Conservation (phyloP, 306 rosid species). For the Luffa aegyptiaca region DNA sequence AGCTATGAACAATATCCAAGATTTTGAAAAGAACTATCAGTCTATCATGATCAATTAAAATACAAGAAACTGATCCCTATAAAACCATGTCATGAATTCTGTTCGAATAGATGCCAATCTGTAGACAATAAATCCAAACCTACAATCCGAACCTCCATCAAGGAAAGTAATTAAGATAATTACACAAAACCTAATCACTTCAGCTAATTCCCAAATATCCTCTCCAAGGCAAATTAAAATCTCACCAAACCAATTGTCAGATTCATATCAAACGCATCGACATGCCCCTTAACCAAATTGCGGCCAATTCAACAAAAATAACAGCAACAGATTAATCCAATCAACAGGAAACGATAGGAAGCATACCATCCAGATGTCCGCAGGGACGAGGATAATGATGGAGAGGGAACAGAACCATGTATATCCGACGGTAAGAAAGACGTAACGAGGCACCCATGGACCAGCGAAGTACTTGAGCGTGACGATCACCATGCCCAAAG, state of each 20-base stretch:
- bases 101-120: background rate
- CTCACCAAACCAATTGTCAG: background rate
- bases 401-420: slow-evolving; percentile 93
- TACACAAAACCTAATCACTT: background rate
- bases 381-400: slow-evolving; percentile 94
- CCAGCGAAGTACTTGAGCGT: slow-evolving; percentile 81
- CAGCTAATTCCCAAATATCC: background rate
- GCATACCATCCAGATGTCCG: slow-evolving; percentile 91
- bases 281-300: background rate
- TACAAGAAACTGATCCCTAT: background rate
- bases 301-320: background rate
- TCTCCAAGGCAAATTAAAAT: background rate
- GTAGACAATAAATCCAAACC: background rate
- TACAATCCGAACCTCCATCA: background rate
- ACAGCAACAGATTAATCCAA: background rate
- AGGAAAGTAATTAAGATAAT: background rate
- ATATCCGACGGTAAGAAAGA: slow-evolving; percentile 80
- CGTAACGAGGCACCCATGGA: slow-evolving; percentile 83
- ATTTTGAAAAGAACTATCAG: background rate
- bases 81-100: background rate
- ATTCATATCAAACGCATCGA: background rate
- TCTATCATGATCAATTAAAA: background rate
- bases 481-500: slow-evolving; percentile 70
- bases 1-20: background rate
- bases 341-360: background rate